Evolutionary conservation across 768 basidiomycete species (phyloP).

Genomic region (Termitomyces sp.): DNA sequence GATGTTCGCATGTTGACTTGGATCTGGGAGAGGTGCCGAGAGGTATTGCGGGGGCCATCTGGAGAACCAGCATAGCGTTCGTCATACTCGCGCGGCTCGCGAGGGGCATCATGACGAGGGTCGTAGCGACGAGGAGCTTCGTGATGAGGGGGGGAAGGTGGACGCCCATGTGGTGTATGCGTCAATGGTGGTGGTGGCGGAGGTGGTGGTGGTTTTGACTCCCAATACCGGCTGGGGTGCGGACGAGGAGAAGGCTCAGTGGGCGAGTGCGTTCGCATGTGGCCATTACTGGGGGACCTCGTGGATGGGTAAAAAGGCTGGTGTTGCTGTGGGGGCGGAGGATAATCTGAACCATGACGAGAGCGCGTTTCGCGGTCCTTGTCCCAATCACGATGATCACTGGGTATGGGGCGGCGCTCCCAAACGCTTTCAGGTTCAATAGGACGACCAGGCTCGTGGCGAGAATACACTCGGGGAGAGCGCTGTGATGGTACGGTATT

Average conservation of each 20-base stretch:
- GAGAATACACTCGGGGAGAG: constrained; percentile 55
- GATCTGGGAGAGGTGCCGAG: constrained; percentile 30
- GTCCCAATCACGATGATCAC: constrained; percentile 55
- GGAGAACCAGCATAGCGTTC: constrained; percentile 46
- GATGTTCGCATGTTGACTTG: constrained; percentile 42
- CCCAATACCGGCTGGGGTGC: constrained; percentile 56
- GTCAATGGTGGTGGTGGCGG: constrained; percentile 20
- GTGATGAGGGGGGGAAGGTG: constrained; percentile 33
- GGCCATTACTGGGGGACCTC: constrained; percentile 35
- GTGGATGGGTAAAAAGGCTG: constrained; percentile 39
- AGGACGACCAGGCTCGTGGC: constrained; percentile 44
- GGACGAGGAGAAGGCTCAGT: constrained; percentile 62
- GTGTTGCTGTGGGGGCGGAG: constrained; percentile 27
- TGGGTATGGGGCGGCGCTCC: constrained; percentile 54
- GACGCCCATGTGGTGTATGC: constrained; percentile 27
- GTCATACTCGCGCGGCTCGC: constrained; percentile 48
- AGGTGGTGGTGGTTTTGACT: constrained; percentile 43
- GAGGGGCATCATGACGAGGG: constrained; percentile 50
- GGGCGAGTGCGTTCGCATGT: constrained; percentile 44
- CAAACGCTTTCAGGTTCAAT: constrained; percentile 53
- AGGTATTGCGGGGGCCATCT: constrained; percentile 34
- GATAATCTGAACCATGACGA: constrained; percentile 39
- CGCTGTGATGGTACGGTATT: constrained; percentile 46
- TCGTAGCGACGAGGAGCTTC: constrained; percentile 61
- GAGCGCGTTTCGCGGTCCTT: constrained; percentile 40